Percentiles rank a stretch among this genome's conserved stretches.
Evolutionary conservation across 176 grass and related monocot species (phyloP).

Genomic region (Bonia amplexicaulis): DNA sequence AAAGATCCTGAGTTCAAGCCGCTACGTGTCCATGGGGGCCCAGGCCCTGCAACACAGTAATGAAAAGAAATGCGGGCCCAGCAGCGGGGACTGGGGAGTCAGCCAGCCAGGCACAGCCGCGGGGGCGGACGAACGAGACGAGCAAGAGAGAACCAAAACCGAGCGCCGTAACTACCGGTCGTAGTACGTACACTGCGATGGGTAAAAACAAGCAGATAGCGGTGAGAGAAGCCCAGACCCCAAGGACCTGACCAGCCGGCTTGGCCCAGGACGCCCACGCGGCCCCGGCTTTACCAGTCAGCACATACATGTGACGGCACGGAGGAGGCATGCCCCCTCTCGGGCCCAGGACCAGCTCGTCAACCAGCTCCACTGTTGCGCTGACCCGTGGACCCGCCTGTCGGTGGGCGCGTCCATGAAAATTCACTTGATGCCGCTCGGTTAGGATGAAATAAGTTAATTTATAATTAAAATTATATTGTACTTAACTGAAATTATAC

Average conservation of each 20-base stretch:
- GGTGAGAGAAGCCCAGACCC: background rate
- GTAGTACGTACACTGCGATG: too few relatives aligned
- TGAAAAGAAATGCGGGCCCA: background rate
- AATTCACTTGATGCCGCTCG: too few relatives aligned
- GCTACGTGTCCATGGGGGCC: background rate
- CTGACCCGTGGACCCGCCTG: background rate
- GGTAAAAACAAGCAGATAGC: background rate
- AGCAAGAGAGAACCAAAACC: background rate
- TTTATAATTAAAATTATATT: too few relatives aligned
- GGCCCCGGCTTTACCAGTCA: constrained; percentile 9
- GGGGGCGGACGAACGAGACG: background rate
- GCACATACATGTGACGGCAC: constrained; percentile 24
- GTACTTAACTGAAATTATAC: too few relatives aligned
- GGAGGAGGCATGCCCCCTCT: constrained; percentile 30
- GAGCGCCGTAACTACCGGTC: too few relatives aligned
- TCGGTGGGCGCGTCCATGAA: background rate
- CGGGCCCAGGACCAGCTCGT: background rate
- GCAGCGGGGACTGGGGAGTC: background rate
- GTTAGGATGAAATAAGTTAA: too few relatives aligned
- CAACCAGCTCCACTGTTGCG: background rate
- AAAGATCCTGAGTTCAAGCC: background rate
- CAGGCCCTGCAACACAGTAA: background rate
- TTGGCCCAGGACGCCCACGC: background rate
- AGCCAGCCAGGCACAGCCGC: background rate
- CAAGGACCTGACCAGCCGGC: background rate